These are phyloP conservation scores for Exophiala xenobiotica DNA, from an alignment of 2,329 filamentous ascomycete species.

Conservation along the genomic window DNA sequence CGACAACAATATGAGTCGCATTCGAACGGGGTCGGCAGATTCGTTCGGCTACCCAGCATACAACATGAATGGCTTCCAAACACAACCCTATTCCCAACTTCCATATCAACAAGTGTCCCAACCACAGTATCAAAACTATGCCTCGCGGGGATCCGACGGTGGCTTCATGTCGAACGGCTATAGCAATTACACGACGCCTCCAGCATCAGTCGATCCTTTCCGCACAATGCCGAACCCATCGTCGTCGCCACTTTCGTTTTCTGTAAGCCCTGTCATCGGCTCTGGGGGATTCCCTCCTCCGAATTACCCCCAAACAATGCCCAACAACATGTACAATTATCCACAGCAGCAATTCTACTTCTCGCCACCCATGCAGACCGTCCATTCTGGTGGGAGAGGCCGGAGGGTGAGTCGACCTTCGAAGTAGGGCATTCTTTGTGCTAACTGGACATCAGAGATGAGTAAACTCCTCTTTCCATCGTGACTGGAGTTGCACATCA, in stretches of 20 bases:
- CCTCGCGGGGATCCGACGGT: conserved; percentile 47
- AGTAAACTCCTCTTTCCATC: neutral
- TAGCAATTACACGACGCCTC: conserved; percentile 43
- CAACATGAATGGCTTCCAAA: conserved; percentile 37
- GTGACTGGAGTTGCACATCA: neutral
- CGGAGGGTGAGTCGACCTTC: conserved; percentile 24
- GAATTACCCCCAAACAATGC: conserved; percentile 47
- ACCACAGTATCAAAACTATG: conserved; percentile 59
- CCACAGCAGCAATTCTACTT: conserved; percentile 41
- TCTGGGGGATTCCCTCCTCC: conserved; percentile 42
- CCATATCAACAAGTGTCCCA: conserved; percentile 45
- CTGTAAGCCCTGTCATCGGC: conserved; percentile 47
- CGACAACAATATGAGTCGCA: conserved; percentile 38
- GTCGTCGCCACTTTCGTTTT: conserved; percentile 38
- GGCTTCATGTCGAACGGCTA: conserved; percentile 45
- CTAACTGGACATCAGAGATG: conserved; percentile 1
- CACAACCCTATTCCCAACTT: conserved; percentile 41
- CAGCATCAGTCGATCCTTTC: conserved; percentile 42
- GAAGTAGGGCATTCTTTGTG: neutral
- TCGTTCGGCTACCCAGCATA: conserved; percentile 42
- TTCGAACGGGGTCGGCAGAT: conserved; percentile 38
- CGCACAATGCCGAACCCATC: conserved; percentile 42
- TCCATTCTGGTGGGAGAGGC: conserved; percentile 51
- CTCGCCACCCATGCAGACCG: conserved; percentile 42
- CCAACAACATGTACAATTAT: conserved; percentile 52